Conservation (phyloP, 2,329 filamentous ascomycete genomes). For the Alternaria hordeiaustralica region DNA sequence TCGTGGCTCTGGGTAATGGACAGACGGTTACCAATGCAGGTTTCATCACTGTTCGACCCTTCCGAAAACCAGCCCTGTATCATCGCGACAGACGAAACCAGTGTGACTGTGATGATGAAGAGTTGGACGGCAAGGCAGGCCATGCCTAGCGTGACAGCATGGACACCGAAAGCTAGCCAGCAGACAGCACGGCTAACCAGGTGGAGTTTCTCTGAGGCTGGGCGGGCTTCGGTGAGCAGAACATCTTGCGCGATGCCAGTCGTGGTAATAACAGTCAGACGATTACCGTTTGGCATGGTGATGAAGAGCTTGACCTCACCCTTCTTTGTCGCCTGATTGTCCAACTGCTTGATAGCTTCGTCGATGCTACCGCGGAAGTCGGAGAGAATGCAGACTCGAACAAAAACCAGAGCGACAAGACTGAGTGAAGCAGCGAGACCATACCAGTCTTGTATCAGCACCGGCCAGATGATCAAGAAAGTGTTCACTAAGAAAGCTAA, state of each 20-base stretch:
- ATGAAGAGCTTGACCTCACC: neutral
- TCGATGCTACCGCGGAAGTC: neutral
- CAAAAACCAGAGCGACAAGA: neutral
- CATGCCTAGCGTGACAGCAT: neutral
- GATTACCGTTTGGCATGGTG: neutral
- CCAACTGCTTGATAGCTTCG: neutral
- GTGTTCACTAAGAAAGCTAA: neutral
- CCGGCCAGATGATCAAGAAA: neutral
- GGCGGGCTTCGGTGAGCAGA: neutral
- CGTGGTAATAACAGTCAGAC: neutral
- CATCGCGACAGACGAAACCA: neutral
- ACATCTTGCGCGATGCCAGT: neutral
- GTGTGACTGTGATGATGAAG: neutral
- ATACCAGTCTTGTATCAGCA: neutral
- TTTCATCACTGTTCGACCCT: neutral
- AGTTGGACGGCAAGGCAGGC: neutral
- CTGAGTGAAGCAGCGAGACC: neutral
- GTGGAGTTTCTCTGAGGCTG: neutral
- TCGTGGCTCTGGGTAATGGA: neutral
- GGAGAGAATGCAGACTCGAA: neutral
- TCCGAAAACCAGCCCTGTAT: neutral
- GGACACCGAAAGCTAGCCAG: neutral
- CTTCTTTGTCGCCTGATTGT: neutral
- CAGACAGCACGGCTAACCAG: neutral
- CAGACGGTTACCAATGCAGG: neutral